Evolutionary conservation across 495 filamentous ascomycete genomes (phyloP), one percentile per base, ranked within the genome.

Genomic region (Penicillium daleae): DNA sequence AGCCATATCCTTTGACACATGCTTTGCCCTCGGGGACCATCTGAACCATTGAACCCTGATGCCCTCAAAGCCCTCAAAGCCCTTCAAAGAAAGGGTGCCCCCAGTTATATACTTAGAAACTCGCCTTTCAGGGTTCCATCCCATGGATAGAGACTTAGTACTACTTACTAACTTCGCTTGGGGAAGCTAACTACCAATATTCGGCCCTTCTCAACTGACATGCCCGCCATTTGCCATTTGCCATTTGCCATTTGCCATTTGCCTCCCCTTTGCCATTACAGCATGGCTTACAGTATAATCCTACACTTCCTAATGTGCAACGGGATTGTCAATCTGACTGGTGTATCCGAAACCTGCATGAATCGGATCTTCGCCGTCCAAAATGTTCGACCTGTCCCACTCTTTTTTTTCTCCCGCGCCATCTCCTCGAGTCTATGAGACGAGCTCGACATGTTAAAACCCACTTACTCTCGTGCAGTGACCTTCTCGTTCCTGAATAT

Each of bases 1-100:
- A 44, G 60, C 50, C 61, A 62, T 57, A 31, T n/a, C n/a, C 57
- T 61, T 62, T 46, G 62, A 59, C 56, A 32, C 51, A 33, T 54
- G 27, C 27, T 32, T 32, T 9, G 15, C 29, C 29, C 50, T 52
- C 27, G 50, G 50, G 51, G 51, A 54, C 29, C 51, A 54, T 27
- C 4, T 29, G 6, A 9, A 50, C 8, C 39, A 42, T 42, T 46
- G 49, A 27, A 7, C n/a, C n/a, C n/a, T n/a, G n/a, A n/a, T n/a
- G n/a, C n/a, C n/a, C n/a, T n/a, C n/a, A n/a, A n/a, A n/a, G 1
- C 37, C 37, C 35, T 17, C 24, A 13, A 51, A 51, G 48, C 4
- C 13, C 24, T 12, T 17, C 24, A 8, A 49, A 22, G 8, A 15
- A 32, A 8, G 24, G 31, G 7, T 33, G 7, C 15, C 13, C 44